Evolutionary conservation across 1,284 basidiomycete species (phyloP).

Genomic region (Volvariella volvacea): DNA sequence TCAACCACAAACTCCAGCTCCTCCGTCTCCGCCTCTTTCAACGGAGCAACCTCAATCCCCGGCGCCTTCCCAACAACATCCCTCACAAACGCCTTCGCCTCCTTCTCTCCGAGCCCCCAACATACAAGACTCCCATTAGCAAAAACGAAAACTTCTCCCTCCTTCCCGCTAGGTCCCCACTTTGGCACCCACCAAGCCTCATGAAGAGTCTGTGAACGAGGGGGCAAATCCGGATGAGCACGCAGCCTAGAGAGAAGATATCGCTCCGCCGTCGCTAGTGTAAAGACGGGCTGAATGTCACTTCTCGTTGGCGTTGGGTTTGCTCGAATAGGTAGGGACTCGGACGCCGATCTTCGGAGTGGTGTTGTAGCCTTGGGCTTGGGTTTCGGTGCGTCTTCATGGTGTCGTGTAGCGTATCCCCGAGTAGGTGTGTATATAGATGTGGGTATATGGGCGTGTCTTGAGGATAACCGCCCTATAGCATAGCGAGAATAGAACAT

Average conservation of each 20-base stretch:
- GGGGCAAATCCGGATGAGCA: constrained; percentile 39
- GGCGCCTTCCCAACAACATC: constrained; percentile 53
- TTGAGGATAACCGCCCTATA: too few relatives aligned
- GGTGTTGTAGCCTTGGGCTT: constrained; percentile 75
- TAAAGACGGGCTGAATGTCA: constrained; percentile 66
- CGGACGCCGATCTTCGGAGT: constrained; percentile 69
- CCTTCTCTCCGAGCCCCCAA: constrained; percentile 83
- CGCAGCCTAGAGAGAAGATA: constrained; percentile 58
- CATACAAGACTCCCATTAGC: constrained; percentile 81
- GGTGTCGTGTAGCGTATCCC: not conserved
- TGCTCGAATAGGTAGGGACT: constrained; percentile 68
- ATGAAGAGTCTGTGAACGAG: constrained; percentile 51
- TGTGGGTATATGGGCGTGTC: too few relatives aligned
- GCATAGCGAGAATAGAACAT: too few relatives aligned
- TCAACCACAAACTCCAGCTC: constrained; percentile 89
- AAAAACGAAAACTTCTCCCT: constrained; percentile 87
- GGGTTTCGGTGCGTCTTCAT: constrained; percentile 33
- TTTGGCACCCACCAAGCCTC: constrained; percentile 77
- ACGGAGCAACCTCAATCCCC: constrained; percentile 52
- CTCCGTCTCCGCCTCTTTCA: constrained; percentile 76
- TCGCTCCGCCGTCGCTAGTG: constrained; percentile 71
- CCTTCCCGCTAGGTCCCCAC: constrained; percentile 51
- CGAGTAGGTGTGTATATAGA: not conserved
- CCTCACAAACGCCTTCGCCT: constrained; percentile 60
- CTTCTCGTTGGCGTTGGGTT: constrained; percentile 76